Evolutionary conservation across 805 yeast species (phyloP), one percentile per base, ranked within the genome.

Genomic region (Zygosaccharomyces lentus): DNA sequence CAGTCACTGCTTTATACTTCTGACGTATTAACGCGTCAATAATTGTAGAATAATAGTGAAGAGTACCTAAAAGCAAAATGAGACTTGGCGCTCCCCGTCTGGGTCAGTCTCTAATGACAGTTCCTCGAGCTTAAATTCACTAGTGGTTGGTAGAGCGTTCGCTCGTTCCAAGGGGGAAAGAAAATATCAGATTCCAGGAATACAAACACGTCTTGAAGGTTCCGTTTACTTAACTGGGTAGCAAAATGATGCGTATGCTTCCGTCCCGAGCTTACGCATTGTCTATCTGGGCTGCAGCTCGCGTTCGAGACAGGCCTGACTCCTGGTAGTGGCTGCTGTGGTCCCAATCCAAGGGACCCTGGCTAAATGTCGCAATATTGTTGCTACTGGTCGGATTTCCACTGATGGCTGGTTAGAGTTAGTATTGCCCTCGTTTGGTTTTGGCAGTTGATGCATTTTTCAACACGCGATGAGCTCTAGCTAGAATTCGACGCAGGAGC

Each of bases 381-480:
- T 29, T 29, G 32, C 32, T 29, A 13, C 32, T 5, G 32, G 32
- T n/a, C n/a, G 32, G n/a, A 16, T 12, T 7, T n/a, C 32, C 9
- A 12, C n/a, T 4, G 32, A 29, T 29, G 32, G 32, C 32, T 29
- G 32, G 32, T 29, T 6, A n/a, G 9, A 29, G 15, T 9, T 23
- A 15, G 29, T 21, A 13, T 36, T 9, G 29, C 27, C 27, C 39
- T 35, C 19, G 27, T 38, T 13, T 7, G 13, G 6, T 15, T 38
- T 17, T 38, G 15, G 34, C 24, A 38, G n/a, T 38, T 38, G 41
- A 38, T 27, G 16, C 26, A 23, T 27, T 38, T 38, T 31, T 38
- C 23, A 27, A 27, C 41, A 38, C 34, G 41, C 41, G 41, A 38
- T 38, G 34, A 38, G 41, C 34, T 27, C 27, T 26, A 38, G 41